These are phyloP conservation scores for Canna indica DNA, from an alignment of 176 grass and related monocot genomes.

Conservation along the genomic window DNA sequence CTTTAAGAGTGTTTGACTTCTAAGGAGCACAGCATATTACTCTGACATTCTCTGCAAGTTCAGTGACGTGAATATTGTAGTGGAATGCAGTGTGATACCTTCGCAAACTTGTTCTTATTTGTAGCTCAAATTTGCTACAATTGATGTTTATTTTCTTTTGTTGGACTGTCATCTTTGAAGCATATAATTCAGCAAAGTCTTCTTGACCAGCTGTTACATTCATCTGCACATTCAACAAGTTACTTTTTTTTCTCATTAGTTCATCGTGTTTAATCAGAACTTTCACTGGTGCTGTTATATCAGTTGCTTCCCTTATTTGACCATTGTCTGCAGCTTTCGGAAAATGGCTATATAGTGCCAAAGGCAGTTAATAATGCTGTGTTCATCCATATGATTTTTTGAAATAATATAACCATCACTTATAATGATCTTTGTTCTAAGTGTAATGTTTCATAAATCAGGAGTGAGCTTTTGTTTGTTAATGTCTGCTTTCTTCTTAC, in stretches of 20 bases:
- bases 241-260: neutral
- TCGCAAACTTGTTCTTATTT: neutral
- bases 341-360: neutral
- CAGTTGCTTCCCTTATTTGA: neutral
- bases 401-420: neutral
- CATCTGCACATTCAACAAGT: no score
- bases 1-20: neutral
- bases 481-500: slow-evolving; percentile 14
- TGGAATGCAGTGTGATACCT: neutral
- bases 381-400: neutral
- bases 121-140: no score
- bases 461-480: neutral
- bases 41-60: neutral
- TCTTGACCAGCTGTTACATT: no score
- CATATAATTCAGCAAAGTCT: no score
- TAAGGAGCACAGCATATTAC: neutral
- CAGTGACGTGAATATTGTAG: neutral
- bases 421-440: neutral
- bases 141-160: no score
- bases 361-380: no score
- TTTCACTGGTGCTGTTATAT: neutral
- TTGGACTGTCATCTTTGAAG: no score
- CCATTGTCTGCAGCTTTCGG: neutral
- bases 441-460: neutral
- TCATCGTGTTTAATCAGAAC: neutral